Conservation (phyloP, 2,329 filamentous ascomycete species). For the Domatiomyces catenatus region DNA sequence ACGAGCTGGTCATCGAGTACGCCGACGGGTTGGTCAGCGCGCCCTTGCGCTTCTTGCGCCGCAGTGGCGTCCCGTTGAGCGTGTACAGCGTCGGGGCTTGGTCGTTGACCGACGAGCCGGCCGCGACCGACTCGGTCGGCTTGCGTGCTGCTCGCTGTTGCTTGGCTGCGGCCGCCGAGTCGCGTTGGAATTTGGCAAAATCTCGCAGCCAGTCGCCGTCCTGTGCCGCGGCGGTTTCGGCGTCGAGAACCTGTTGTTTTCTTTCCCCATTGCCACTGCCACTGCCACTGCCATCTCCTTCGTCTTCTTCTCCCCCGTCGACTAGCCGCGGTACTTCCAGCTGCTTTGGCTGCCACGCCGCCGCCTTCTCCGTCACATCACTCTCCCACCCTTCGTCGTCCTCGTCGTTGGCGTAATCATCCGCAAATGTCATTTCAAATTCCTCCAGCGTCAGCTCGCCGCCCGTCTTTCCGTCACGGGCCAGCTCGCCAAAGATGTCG, state of each 20-base stretch:
- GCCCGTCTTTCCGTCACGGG: conserved; percentile 43
- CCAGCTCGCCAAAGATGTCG: conserved; percentile 65
- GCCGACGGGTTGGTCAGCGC: conserved; percentile 74
- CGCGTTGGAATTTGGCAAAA: conserved; percentile 88
- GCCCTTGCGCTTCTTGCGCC: conserved; percentile 87
- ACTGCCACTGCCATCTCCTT: background rate
- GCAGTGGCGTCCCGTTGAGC: conserved; percentile 49
- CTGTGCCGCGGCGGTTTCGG: conserved; percentile 31
- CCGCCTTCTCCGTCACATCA: conserved; percentile 66
- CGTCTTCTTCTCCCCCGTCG: background rate
- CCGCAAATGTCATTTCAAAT: conserved; percentile 50
- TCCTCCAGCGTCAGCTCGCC: conserved; percentile 60
- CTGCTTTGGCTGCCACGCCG: background rate
- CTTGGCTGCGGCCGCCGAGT: conserved; percentile 30
- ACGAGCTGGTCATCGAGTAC: conserved; percentile 85
- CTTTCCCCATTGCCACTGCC: background rate
- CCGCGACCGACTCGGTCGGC: conserved; percentile 25
- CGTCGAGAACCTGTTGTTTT: conserved; percentile 2
- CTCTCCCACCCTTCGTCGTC: conserved; percentile 88
- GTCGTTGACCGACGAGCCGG: conserved; percentile 26
- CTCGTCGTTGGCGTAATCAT: conserved; percentile 52
- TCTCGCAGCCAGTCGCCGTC: conserved; percentile 80
- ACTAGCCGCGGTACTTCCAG: background rate
- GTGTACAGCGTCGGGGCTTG: conserved; percentile 30
- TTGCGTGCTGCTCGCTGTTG: conserved; percentile 21